Evolutionary conservation across 371 early-diverging fungal genomes (phyloP).

Genomic region (Apophysomyces elegans): DNA sequence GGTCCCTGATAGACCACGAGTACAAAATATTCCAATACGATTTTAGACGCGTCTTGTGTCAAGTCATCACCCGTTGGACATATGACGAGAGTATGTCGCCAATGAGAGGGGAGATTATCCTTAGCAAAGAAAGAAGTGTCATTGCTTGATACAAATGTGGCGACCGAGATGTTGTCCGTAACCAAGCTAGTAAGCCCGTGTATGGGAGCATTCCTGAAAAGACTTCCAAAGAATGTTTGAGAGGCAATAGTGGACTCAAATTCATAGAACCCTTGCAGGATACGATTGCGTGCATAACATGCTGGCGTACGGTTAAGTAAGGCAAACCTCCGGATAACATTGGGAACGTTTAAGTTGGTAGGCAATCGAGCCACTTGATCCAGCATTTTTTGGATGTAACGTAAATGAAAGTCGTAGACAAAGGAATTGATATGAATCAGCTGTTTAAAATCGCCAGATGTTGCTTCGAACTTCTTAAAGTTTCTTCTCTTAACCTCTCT

Average conservation of each 20-base stretch:
- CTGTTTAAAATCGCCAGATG: constrained; percentile 67
- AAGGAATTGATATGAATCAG: constrained; percentile 83
- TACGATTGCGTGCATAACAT: constrained; percentile 64
- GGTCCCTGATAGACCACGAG: constrained; percentile 37
- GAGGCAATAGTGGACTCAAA: constrained; percentile 31
- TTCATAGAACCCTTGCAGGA: constrained; percentile 58
- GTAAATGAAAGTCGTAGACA: constrained; percentile 82
- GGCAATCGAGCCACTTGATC: constrained; percentile 30
- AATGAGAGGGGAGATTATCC: constrained; percentile 15
- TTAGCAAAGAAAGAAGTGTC: constrained; percentile 29
- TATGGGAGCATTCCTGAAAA: constrained; percentile 70
- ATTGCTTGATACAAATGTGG: constrained; percentile 35
- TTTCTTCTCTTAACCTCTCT: constrained; percentile 29
- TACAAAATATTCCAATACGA: constrained; percentile 42
- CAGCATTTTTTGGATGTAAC: constrained; percentile 64
- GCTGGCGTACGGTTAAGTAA: constrained; percentile 60
- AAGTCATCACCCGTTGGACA: constrained; percentile 21
- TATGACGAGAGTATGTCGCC: constrained; percentile 43
- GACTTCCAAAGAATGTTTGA: constrained; percentile 66
- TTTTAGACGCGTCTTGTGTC: not conserved
- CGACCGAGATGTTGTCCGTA: constrained; percentile 23
- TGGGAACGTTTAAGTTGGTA: constrained; percentile 21
- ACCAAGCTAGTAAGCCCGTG: constrained; percentile 58
- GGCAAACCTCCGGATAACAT: constrained; percentile 58
- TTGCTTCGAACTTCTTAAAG: constrained; percentile 64